A percentile compares a stretch with the other conserved stretches of the same genome.
Conservation (phyloP, 2,329 filamentous ascomycete species). For the Aspergillus puulaauensis region DNA sequence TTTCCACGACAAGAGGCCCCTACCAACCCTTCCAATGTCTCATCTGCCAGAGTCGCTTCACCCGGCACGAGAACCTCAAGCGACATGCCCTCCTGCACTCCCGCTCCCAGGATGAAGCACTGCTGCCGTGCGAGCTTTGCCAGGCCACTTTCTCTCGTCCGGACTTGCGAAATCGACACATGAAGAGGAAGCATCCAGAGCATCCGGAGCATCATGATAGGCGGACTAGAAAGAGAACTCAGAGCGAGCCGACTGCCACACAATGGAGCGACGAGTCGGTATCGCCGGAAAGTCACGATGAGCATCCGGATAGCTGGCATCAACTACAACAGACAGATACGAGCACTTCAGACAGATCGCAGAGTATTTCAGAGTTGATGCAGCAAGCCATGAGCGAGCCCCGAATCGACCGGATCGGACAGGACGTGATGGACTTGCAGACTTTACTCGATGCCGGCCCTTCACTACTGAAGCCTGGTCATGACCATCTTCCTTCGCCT, state of each 20-base stretch:
- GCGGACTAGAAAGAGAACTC: slow-evolving; percentile 5
- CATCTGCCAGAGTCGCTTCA: slow-evolving; percentile 40
- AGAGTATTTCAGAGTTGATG: neutral
- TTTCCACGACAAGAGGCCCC: neutral
- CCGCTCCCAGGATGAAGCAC: slow-evolving; percentile 28
- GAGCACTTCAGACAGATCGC: neutral
- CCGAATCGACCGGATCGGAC: neutral
- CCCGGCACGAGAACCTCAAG: slow-evolving; percentile 44
- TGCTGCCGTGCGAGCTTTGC: slow-evolving; percentile 39
- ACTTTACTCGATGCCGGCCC: neutral
- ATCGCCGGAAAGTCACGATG: slow-evolving; percentile 2
- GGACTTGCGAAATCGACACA: slow-evolving; percentile 43
- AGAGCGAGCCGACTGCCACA: neutral
- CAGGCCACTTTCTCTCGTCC: slow-evolving; percentile 42
- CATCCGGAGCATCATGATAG: slow-evolving; percentile 6
- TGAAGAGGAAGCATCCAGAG: slow-evolving; percentile 43
- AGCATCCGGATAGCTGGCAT: neutral
- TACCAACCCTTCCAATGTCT: slow-evolving; percentile 44
- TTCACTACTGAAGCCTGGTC: neutral
- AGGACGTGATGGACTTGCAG: neutral
- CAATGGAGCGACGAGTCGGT: neutral
- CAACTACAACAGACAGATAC: neutral
- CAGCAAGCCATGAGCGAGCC: neutral
- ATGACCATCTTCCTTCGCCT: neutral
- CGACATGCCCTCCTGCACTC: slow-evolving; percentile 43